Base-by-base conservation (phyloP, 2,329 filamentous ascomycete species). In the Daldinia eschscholtzii region DNA sequence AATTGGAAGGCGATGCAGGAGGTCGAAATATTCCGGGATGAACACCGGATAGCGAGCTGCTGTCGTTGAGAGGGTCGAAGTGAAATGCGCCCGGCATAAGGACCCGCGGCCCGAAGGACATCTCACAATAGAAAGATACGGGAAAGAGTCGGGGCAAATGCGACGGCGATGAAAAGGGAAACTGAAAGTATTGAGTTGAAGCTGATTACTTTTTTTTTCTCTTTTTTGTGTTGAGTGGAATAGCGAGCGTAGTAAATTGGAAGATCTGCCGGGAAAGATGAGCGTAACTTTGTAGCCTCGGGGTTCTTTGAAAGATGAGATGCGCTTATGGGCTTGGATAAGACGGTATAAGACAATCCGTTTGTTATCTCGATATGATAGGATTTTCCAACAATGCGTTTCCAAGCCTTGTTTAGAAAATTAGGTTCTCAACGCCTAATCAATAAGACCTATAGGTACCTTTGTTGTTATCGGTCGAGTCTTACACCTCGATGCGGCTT, bases 11-110 rank as follows among this genome's bases (percentile, higher is more conserved):
- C 6, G 84, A 83, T 20, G 78, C 74, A 6, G 84, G 83, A 10
- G 83, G 83, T 64, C 82, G 82, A 68, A 85, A 85, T 35, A 86
- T 77, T 58, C 83, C 82, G 6, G 83, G 80, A 70, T 85, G 82
- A 37, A 80, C 79, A 52, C 77, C 77, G n/a, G 75, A 70, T 6
- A 76, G 70, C 13, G 77, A 67, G 35, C 70, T 42, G 15, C 72
- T 73, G 20, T 70, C 68, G 44, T 70, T 74, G 15, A 74, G 70
- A 12, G 73, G 57, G 63, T 80, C 79, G 61, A 83, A 73, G 42
- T 76, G 74, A 63, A 79, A 80, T 28, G 75, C 74, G 58, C 77
- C 77, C 7, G 80, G 77, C 77, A 81, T 80, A 28, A 76, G 73
- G 58, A 78, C 74, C 37, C 77, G 74, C 12, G 78, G 74, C 18